Base-by-base conservation (phyloP, 1,284 basidiomycete genomes). In the Ceratorhiza oryzae-sativae region DNA sequence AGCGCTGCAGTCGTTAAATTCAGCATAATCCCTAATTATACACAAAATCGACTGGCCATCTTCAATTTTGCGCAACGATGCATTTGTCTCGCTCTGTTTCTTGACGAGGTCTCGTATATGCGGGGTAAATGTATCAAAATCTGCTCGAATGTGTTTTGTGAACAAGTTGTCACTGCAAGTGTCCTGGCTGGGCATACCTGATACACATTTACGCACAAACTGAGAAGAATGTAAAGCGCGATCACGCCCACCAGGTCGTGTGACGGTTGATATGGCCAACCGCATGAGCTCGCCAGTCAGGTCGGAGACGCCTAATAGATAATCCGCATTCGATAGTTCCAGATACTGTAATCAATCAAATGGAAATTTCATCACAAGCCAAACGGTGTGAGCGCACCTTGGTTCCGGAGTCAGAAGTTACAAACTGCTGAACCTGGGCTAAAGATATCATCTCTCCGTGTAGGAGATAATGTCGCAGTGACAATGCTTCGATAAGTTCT, bases 221-320 rank as follows among this genome's bases (percentile, higher is more conserved):
- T 83, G 91, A 91, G 2, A 94, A 87, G 73, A 88, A 83, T 49
- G 83, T 83, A 4, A 93, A 92, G 86, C 89, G 72, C 85, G 83
- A 60, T 89, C 87, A 27, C 92, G 90, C 1, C 90, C 90, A 39
- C 87, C 87, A 25, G 86, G 86, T 8, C 90, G 83, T 56, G 80
- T 80, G 80, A 92, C 86, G 13, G 87, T 84, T 49, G 88, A 92
- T 73, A 96, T 97, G 3, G 95, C 94, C 75, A 91, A 92, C 42
- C 97, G 87, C 97, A 98, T 98, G n/a, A 97, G 87, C 80, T 98
- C 97, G 49, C 97, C 97, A 0, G 95, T 97, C 39, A 99, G 84
- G 80, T 99, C 97, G 1, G 94, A 95, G 34, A 98, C 83, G 15
- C 97, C 97, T 1, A 98, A 86, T 15, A 98, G 83, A 79, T 98